Percentiles rank a stretch among this genome's conserved stretches.
Evolutionary conservation across 2,329 filamentous ascomycete genomes (phyloP).

Genomic region (Penicillium sp.): DNA sequence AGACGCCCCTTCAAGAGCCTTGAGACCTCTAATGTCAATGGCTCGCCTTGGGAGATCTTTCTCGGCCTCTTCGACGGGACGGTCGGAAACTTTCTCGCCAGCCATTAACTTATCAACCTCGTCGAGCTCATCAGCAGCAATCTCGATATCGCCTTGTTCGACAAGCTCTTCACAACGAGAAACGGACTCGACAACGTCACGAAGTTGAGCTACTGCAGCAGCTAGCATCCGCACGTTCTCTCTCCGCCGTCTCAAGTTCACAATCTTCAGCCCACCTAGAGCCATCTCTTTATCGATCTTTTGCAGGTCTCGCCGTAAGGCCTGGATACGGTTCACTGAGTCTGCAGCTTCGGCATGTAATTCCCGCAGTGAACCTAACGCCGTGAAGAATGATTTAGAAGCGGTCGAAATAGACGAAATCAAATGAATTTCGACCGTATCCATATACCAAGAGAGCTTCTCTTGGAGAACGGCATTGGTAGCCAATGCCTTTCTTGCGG

Average conservation of each 20-base stretch:
- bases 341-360: conserved; percentile 88
- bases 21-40: conserved; percentile 71
- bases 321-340: conserved; percentile 81
- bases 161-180: conserved; percentile 74
- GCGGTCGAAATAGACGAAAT: conserved; percentile 95
- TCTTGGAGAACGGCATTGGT: conserved; percentile 97
- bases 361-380: conserved; percentile 82
- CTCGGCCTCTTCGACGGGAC: conserved; percentile 25
- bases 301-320: conserved; percentile 70
- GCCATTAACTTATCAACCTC: conserved; percentile 73
- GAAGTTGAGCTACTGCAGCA: conserved; percentile 76
- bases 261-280: conserved; percentile 74
- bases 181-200: conserved; percentile 70
- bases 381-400: conserved; percentile 93
- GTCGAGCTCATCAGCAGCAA: conserved; percentile 72
- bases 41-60: conserved; percentile 30
- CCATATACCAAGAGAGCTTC: conserved; percentile 99
- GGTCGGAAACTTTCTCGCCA: conserved; percentile 55
- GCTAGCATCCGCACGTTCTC: conserved; percentile 81
- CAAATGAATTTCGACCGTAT: conserved; percentile 94
- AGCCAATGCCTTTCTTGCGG: conserved; percentile 74
- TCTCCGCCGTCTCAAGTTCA: conserved; percentile 72
- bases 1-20: conserved; percentile 73
- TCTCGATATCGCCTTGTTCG: conserved; percentile 75
- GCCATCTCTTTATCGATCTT: conserved; percentile 84